Evolutionary conservation across 305 asterid genomes (phyloP), one percentile per base, ranked within the genome.

Genomic region (Fraxinus ornus): DNA sequence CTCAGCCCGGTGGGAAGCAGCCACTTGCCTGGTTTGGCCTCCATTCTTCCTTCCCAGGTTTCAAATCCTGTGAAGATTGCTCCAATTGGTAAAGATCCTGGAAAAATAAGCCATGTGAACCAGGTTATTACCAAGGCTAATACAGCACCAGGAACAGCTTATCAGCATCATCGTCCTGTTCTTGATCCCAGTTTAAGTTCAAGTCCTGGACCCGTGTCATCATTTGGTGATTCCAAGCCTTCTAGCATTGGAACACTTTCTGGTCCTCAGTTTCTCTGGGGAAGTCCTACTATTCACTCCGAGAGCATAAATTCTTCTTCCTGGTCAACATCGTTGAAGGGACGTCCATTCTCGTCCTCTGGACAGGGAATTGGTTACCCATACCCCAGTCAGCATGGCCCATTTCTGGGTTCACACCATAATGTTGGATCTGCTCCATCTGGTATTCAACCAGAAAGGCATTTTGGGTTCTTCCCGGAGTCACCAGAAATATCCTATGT

Each of bases 341-440:
- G 90, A 8, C 92, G 79, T 78, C 93, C 91, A 28, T 86, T 87
- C 79, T 30, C 89, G 4, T 84, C 98, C 28, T 66, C 87, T 52
- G 90, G 86, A 52, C 95, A 87, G 78, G 89, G 90, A 36, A 81
- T 87, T 64, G 92, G 93, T 36, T 84, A 83, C 68, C 91, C 94
- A 17, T 90, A 86, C 85, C 78, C 96, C 39, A 85, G 79, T 88
- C 92, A 81, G 49, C 97, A 84, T 19, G 88, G 93, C 72, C 57
- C 93, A 1, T 80, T 91, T 85, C 94, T 86, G 74, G 88, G 93
- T 79, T 84, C 95, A 66, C 92, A 85, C 80, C 92, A 88, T 90
- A 95, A 92, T 28, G 94, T 92, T 19, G 99, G 99, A 74, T 96
- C 99, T 75, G 99, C 99, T 72, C 99, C 99, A 72, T 87, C 99